Conservation (phyloP, 2,329 filamentous ascomycete species). For the Beauveria asiatica region DNA sequence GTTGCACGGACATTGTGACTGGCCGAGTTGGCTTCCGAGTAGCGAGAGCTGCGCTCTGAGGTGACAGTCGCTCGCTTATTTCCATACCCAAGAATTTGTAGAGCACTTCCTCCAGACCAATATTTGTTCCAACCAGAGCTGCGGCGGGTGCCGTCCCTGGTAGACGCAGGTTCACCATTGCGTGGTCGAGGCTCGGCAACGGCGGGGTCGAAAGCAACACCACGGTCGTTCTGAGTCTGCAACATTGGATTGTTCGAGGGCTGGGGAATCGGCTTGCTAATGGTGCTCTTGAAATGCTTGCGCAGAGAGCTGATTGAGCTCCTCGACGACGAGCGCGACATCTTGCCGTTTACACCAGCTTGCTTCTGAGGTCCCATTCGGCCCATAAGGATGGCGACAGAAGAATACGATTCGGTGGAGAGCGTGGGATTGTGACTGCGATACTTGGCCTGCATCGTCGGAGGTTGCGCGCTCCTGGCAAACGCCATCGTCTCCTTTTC, state of each 20-base stretch:
- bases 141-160: slow-evolving; percentile 40
- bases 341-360: slow-evolving; percentile 37
- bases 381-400: slow-evolving; percentile 59
- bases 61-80: slow-evolving; percentile 41
- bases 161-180: slow-evolving; percentile 22
- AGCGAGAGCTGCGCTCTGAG: slow-evolving; percentile 49
- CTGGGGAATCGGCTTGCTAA: slow-evolving; percentile 52
- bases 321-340: slow-evolving; percentile 44
- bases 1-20: slow-evolving; percentile 39
- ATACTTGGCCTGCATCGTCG: slow-evolving; percentile 29
- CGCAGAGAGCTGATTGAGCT: slow-evolving; percentile 46
- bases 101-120: slow-evolving; percentile 64
- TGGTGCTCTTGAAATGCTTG: slow-evolving; percentile 54
- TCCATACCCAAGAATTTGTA: slow-evolving; percentile 57
- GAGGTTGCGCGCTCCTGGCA: slow-evolving; percentile 32
- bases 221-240: slow-evolving; percentile 32
- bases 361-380: slow-evolving; percentile 41
- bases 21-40: slow-evolving; percentile 33
- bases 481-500: slow-evolving; percentile 50
- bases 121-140: slow-evolving; percentile 72
- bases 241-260: slow-evolving; percentile 25
- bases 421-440: slow-evolving; percentile 43
- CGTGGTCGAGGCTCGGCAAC: slow-evolving; percentile 28
- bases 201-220: slow-evolving; percentile 29
- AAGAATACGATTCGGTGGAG: slow-evolving; percentile 52